Conservation (phyloP, 1,284 basidiomycete genomes). For the Cutaneotrichosporon cutaneum region DNA sequence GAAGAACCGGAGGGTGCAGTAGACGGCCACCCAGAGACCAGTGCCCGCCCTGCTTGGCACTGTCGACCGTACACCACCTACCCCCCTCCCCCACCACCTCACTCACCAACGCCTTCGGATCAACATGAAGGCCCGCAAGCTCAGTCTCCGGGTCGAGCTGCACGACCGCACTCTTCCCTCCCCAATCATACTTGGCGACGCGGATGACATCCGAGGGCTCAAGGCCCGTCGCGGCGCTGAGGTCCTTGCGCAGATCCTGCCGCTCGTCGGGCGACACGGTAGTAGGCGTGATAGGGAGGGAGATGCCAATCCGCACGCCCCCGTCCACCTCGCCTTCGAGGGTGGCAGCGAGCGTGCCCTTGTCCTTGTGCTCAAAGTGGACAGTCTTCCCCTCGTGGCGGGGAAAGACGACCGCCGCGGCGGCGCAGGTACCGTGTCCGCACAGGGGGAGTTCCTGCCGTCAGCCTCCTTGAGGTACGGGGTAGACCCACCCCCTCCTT, state of each 20-base stretch:
- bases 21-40: too few relatives aligned
- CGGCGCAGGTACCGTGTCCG: constrained; percentile 42
- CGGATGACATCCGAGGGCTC: constrained; percentile 8
- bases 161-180: constrained; percentile 11
- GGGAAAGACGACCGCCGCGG: constrained; percentile 22
- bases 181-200: constrained; percentile 9
- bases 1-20: too few relatives aligned
- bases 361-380: constrained; percentile 26
- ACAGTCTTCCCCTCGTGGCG: constrained; percentile 29
- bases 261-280: constrained; percentile 11
- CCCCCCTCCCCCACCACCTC: too few relatives aligned
- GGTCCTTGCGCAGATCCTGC: background rate
- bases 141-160: constrained; percentile 10
- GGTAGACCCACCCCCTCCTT: constrained; percentile 28
- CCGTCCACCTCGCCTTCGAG: background rate
- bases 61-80: too few relatives aligned
- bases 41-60: too few relatives aligned
- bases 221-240: constrained; percentile 10
- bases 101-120: constrained; percentile 7
- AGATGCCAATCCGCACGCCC: constrained; percentile 5
- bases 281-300: constrained; percentile 3
- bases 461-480: too few relatives aligned
- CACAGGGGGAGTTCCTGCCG: constrained; percentile 40
- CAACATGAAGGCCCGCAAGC: constrained; percentile 8
- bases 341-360: constrained; percentile 29